Percentiles rank a stretch among this genome's conserved stretches.
Conservation (phyloP, 139 green algal species). For the Dunaliella sp. region DNA sequence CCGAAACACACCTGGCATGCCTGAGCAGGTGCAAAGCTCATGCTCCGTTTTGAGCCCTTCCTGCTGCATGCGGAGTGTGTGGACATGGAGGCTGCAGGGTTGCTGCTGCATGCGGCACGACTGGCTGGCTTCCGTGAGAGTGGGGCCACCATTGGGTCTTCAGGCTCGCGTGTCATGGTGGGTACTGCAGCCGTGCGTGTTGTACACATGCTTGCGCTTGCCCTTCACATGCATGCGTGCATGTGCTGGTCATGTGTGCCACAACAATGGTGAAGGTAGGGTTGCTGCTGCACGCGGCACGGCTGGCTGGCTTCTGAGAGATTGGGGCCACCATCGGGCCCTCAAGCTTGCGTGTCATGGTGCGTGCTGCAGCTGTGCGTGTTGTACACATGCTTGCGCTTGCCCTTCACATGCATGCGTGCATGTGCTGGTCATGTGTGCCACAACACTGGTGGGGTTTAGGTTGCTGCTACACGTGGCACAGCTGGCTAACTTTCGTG, state of each 20-base stretch:
- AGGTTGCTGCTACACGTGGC: too few relatives aligned
- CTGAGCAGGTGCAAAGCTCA: slow-evolving; percentile 27
- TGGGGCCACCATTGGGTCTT: slow-evolving; percentile 50
- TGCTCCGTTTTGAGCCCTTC: slow-evolving; percentile 81
- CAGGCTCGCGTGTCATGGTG: slow-evolving; percentile 48
- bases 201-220: too few relatives aligned
- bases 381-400: too few relatives aligned
- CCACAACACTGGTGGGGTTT: too few relatives aligned
- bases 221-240: background rate
- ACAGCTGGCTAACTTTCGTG: too few relatives aligned
- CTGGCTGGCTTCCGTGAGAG: slow-evolving; percentile 68
- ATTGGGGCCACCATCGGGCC: background rate
- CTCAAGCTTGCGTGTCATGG: background rate
- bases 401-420: background rate
- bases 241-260: background rate
- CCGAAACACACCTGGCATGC: background rate
- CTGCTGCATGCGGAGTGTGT: slow-evolving; percentile 68
- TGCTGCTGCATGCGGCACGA: slow-evolving; percentile 51
- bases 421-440: background rate
- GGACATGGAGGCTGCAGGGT: slow-evolving; percentile 25
- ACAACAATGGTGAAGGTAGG: too few relatives aligned
- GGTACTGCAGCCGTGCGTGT: background rate
- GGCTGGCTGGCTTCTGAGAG: slow-evolving; percentile 29
- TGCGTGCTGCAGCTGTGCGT: background rate
- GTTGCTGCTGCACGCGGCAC: slow-evolving; percentile 54